phyloP scores from a whole-genome alignment of 768 basidiomycete genomes.

The Ephemerocybe angulata region DNA sequence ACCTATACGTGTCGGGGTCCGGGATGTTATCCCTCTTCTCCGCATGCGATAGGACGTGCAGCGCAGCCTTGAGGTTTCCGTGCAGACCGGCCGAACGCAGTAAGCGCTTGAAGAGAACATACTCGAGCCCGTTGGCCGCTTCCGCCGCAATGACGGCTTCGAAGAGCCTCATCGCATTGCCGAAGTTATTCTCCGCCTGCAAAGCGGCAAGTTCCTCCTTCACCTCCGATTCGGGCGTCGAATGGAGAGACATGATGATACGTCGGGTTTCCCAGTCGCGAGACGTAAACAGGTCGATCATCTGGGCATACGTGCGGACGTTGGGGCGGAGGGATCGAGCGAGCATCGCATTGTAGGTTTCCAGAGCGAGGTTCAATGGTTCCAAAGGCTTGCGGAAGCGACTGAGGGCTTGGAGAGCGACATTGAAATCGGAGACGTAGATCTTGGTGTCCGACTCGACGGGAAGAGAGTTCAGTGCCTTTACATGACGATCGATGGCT shows the following conservation, averaged over 20 bases:
- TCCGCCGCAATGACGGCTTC: constrained; percentile 46
- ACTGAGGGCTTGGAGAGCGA: constrained; percentile 52
- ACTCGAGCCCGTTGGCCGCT: constrained; percentile 29
- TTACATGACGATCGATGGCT: no score
- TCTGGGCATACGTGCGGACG: constrained; percentile 51
- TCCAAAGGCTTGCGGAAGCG: constrained; percentile 44
- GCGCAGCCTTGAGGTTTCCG: constrained; percentile 54
- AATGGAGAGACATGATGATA: constrained; percentile 41
- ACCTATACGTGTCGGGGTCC: constrained; percentile 35
- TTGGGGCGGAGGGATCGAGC: constrained; percentile 59
- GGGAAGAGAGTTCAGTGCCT: no score
- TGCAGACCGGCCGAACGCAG: constrained; percentile 61
- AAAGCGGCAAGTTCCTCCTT: neutral
- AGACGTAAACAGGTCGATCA: constrained; percentile 59
- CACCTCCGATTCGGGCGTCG: constrained; percentile 22
- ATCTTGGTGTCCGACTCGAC: neutral
- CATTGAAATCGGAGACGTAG: constrained; percentile 50
- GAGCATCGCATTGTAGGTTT: constrained; percentile 73
- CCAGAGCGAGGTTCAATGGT: constrained; percentile 53
- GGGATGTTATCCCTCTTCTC: constrained; percentile 37
- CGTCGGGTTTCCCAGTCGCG: constrained; percentile 65
- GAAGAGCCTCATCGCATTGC: constrained; percentile 70
- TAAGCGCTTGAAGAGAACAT: constrained; percentile 47
- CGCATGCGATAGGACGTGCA: constrained; percentile 61
- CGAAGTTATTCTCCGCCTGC: constrained; percentile 49